A percentile compares a stretch with the other conserved stretches of the same genome.
Evolutionary conservation across 2,329 filamentous ascomycete genomes (phyloP).

Genomic region (Penicillium sp.): DNA sequence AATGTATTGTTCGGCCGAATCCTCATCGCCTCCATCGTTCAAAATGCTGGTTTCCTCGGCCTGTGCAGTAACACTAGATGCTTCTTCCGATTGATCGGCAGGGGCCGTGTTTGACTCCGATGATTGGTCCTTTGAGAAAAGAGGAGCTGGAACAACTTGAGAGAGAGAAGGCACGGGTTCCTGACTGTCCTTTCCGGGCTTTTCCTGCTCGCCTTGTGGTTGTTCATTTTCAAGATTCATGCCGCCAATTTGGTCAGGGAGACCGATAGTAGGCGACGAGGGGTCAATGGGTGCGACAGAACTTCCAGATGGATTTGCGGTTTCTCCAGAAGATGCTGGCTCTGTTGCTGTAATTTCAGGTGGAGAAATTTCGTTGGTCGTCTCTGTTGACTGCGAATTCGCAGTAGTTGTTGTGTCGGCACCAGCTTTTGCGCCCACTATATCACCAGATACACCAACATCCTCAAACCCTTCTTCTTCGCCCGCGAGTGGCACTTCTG

Average conservation of each 20-base stretch:
- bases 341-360: neutral
- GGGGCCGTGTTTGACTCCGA: slow-evolving; percentile 19
- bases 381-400: neutral
- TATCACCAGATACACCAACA: slow-evolving; percentile 66
- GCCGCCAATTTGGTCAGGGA: slow-evolving; percentile 54
- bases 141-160: slow-evolving; percentile 66
- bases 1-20: slow-evolving; percentile 42
- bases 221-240: slow-evolving; percentile 54
- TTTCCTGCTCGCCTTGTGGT: slow-evolving; percentile 7
- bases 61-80: slow-evolving; percentile 12
- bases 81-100: slow-evolving; percentile 18
- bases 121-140: slow-evolving; percentile 52
- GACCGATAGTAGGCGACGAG: slow-evolving; percentile 51
- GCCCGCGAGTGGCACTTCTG: slow-evolving; percentile 76
- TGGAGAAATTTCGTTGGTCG: neutral
- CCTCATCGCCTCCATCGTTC: slow-evolving; percentile 20
- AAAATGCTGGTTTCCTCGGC: slow-evolving; percentile 20
- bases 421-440: slow-evolving; percentile 66
- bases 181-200: slow-evolving; percentile 3
- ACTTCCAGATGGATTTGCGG: slow-evolving; percentile 19
- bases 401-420: slow-evolving; percentile 50
- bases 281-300: slow-evolving; percentile 30
- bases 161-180: slow-evolving; percentile 52
- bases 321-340: neutral
- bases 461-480: slow-evolving; percentile 95